These are phyloP conservation scores for Hypseocharis bilobata DNA, from an alignment of 441 rosid species.

Conservation along the genomic window DNA sequence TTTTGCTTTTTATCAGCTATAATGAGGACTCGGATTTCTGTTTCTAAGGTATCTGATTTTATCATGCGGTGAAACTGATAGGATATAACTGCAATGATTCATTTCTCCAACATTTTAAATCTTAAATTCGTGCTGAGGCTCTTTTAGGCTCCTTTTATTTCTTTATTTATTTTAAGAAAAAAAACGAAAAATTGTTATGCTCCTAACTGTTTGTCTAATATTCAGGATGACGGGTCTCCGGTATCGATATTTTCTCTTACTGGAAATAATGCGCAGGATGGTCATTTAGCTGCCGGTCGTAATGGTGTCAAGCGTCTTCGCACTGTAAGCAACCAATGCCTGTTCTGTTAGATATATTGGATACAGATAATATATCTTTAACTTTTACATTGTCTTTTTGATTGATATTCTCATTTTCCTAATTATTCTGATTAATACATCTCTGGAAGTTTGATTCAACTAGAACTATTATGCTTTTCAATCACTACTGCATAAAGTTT, in stretches of 20 bases:
- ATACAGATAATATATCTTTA: neutral
- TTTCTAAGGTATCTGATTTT: neutral
- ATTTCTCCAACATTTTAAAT: neutral
- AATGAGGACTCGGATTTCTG: neutral
- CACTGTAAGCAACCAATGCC: conserved; percentile 47
- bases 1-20: neutral
- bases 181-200: neutral
- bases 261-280: conserved; percentile 72
- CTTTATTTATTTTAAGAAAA: neutral
- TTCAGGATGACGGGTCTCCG: conserved; percentile 86
- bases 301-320: conserved; percentile 98
- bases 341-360: conserved; percentile 2
- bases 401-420: neutral
- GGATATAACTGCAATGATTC: neutral
- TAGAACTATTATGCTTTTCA: neutral
- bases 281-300: conserved; percentile 79
- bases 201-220: conserved; percentile 9
- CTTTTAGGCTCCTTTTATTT: neutral
- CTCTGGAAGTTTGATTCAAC: neutral
- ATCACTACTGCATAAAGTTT: neutral
- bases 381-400: neutral
- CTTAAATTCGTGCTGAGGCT: neutral
- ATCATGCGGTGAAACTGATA: neutral
- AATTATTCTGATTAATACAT: neutral
- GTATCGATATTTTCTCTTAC: conserved; percentile 76